Evolutionary conservation across 208 protist species (phyloP), one percentile per base, ranked within the genome.

Genomic region (Leptomonas seymouri): DNA sequence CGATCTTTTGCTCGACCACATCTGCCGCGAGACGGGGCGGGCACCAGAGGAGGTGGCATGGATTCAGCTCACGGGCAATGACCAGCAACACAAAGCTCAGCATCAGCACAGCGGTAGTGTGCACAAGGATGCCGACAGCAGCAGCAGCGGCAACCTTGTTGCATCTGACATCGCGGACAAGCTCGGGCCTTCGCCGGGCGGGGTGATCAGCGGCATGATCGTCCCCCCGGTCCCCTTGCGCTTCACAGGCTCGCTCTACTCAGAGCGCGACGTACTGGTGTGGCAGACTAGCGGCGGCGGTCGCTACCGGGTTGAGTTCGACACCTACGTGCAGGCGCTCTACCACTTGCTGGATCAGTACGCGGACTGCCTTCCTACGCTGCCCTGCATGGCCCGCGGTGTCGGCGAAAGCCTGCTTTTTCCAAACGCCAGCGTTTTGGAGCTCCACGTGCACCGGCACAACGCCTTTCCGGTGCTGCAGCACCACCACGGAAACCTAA

Each of bases 401-500:
- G 36, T 61, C 3, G 58, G 61, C 34, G 60, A 75, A 49, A 31
- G 56, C 20, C 27, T 80, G 0, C 58, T 94, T 7, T 97, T 93
- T 30, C 80, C 87, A 3, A 85, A 69, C 21, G 49, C 80, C 18
- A 69, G 62, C 7, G 56, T 87, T 46, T 72, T 97, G 20, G 80
- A 87, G 21, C 58, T 83, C 27, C 81, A 89, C n/a, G 78, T 93
- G 45, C 21, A 65, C 59, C 83, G 73, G 16, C 91, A 97, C 74
- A 86, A 94, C 70, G 53, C 71, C 28, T 90, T 90, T 45, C 80
- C 85, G 41, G 67, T 93, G 34, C 66, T 85, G 54, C 51, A 80
- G n/a, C 74, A 90, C 34, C 89, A 94, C 77, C 82, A 67, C 25
- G 91, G 91, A 21, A 93, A 93, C 63, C 85, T 87, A 76, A 96